Conservation (phyloP, 345 rosid genomes). For the Syzygium aromaticum region DNA sequence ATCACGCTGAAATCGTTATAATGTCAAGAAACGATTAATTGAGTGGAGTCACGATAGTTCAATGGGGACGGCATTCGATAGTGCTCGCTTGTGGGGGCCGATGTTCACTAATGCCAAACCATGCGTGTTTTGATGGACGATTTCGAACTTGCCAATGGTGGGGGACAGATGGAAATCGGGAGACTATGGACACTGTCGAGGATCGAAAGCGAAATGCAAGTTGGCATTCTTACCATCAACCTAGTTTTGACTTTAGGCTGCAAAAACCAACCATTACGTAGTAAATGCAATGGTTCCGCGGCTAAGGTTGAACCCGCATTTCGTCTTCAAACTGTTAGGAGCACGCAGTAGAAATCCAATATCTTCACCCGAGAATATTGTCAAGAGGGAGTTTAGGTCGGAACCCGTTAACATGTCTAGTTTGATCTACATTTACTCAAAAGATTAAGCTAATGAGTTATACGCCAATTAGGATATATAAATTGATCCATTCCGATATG, state of each 20-base stretch:
- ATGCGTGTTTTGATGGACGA: background rate
- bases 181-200: background rate
- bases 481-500: no score
- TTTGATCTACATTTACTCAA: no score
- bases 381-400: no score
- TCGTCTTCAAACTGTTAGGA: background rate
- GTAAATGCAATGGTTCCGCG: background rate
- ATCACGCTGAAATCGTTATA: no score
- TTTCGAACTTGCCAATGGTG: background rate
- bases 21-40: background rate
- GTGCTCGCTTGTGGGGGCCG: background rate
- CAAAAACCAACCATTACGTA: background rate
- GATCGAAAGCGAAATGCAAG: background rate
- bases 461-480: no score
- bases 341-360: no score
- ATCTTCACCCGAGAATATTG: no score
- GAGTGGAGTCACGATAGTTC: background rate
- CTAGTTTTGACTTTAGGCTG: background rate
- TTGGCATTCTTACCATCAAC: background rate
- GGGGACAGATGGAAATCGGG: background rate
- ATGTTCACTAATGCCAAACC: background rate
- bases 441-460: no score
- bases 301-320: background rate
- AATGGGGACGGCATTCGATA: background rate
- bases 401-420: no score